A percentile compares a stretch with the other conserved stretches of the same genome.
Evolutionary conservation across 2,329 filamentous ascomycete species (phyloP).

Genomic region (Nemania sp.): DNA sequence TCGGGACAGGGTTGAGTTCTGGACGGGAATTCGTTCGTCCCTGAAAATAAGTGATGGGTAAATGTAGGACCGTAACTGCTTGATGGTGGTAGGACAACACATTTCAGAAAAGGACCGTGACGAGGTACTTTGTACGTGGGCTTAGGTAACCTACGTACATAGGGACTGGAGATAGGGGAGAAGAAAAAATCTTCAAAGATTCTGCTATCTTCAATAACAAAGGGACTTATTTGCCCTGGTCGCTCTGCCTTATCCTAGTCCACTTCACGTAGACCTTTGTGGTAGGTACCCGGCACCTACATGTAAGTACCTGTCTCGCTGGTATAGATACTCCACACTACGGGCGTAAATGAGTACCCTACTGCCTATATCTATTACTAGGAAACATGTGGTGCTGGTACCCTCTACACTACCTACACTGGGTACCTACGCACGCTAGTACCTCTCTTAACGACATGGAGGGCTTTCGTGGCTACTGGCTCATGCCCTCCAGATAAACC

Average conservation of each 20-base stretch:
- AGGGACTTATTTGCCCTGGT: background rate
- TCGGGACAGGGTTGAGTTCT: too few relatives aligned
- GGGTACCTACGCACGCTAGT: background rate
- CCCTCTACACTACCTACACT: too few relatives aligned
- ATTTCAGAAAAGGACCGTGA: too few relatives aligned
- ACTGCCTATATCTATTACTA: too few relatives aligned
- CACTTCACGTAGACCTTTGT: too few relatives aligned
- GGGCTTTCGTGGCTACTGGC: background rate
- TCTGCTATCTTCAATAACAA: background rate
- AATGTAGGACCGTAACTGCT: too few relatives aligned
- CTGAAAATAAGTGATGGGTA: background rate
- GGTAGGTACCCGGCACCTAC: too few relatives aligned
- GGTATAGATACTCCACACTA: background rate
- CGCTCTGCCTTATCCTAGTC: background rate
- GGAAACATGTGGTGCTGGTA: too few relatives aligned
- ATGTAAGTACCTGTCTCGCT: too few relatives aligned
- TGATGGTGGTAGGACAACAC: too few relatives aligned
- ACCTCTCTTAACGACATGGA: background rate
- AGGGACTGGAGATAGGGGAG: background rate
- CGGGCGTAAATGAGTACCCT: slow-evolving; percentile 6
- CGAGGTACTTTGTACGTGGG: background rate
- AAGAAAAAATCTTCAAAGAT: too few relatives aligned
- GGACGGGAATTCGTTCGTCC: background rate
- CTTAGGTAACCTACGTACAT: too few relatives aligned
- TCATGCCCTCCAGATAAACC: slow-evolving; percentile 1